Base-by-base conservation (phyloP, 495 filamentous ascomycete genomes). In the Annulohypoxylon stygium region DNA sequence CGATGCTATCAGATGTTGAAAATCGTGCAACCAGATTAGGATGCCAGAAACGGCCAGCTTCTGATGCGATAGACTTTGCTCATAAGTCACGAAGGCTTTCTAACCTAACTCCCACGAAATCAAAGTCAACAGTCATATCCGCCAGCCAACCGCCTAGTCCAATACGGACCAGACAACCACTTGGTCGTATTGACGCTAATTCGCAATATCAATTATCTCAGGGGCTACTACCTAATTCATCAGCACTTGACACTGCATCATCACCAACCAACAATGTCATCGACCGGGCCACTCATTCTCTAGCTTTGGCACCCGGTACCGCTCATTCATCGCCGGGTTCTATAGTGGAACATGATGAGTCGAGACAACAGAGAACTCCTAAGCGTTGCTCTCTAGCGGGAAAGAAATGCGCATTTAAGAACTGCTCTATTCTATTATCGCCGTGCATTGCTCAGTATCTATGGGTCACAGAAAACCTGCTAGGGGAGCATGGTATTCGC, bases 391-490 rank as follows among this genome's bases (percentile, higher is more conserved):
- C 72, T 4, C 26, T 70, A 6, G 70, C 43, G 23, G 39, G 62
- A 2, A 30, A 72, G 3, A 70, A 67, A 36, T 86, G 84, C 61
- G 65, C 68, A 2, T 65, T 86, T 7, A 50, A 63, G 4, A 75
- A 71, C 20, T 84, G 75, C 61, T 79, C 82, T 2, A 76, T 88
- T 63, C 65, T 87, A 5, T 76, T 88, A 2, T 71, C 82, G 0
- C 86, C 85, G 0, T 86, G 81, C 61, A 81, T 87, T 14, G 68
- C 85, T 5, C 61, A 70, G 9, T 80, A 76, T 18, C 76, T 80
- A 14, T 83, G 75, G 75, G 62, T 87, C 2, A 82, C 79, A 0
- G 83, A 86, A 5, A 80, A 84, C 59, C 65, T 87, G 4, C 78
- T 88, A 2, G 50, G 61, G 3, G 72, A 67, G 0, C 86, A 88